Evolutionary conservation across 2,329 filamentous ascomycete species (phyloP).

Genomic region (Aspergillus fijiensis): DNA sequence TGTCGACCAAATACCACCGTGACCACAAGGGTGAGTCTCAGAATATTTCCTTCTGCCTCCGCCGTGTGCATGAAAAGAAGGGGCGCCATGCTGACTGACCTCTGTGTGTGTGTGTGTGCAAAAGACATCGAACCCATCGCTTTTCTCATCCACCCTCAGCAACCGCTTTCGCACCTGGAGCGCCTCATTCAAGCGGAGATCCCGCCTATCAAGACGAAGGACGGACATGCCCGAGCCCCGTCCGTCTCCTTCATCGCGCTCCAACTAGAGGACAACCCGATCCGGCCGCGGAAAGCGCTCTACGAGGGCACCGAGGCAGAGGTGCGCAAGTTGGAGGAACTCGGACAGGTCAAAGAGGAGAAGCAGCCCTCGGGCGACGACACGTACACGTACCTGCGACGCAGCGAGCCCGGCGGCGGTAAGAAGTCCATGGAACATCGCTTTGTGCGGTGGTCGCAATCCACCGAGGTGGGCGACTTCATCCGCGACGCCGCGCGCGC

Average conservation of each 20-base stretch:
- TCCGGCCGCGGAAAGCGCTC: slow-evolving; percentile 40
- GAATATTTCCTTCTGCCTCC: too few relatives aligned
- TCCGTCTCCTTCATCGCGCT: slow-evolving; percentile 77
- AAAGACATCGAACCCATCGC: slow-evolving; percentile 76
- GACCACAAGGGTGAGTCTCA: slow-evolving; percentile 53
- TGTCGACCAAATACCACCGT: slow-evolving; percentile 61
- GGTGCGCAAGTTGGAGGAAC: slow-evolving; percentile 27
- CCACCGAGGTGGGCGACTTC: slow-evolving; percentile 90
- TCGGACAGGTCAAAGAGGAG: slow-evolving; percentile 1
- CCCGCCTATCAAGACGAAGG: slow-evolving; percentile 61
- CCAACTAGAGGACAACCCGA: slow-evolving; percentile 64
- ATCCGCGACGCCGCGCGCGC: slow-evolving; percentile 84
- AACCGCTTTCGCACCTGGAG: slow-evolving; percentile 87
- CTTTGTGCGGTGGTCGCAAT: slow-evolving; percentile 85
- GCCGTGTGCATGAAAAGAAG: not conserved
- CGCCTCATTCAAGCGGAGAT: slow-evolving; percentile 85
- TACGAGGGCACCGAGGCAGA: slow-evolving; percentile 45
- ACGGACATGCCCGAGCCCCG: slow-evolving; percentile 68
- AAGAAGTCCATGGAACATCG: slow-evolving; percentile 36
- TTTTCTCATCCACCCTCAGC: slow-evolving; percentile 81
- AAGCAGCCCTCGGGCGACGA: slow-evolving; percentile 52
- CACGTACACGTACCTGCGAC: slow-evolving; percentile 69
- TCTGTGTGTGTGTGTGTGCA: not conserved
- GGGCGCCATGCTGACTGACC: not conserved
- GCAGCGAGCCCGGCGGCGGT: slow-evolving; percentile 15